These are phyloP conservation scores for Rhodotorula sp. DNA, from an alignment of 1,284 basidiomycete genomes.

Conservation along the genomic window DNA sequence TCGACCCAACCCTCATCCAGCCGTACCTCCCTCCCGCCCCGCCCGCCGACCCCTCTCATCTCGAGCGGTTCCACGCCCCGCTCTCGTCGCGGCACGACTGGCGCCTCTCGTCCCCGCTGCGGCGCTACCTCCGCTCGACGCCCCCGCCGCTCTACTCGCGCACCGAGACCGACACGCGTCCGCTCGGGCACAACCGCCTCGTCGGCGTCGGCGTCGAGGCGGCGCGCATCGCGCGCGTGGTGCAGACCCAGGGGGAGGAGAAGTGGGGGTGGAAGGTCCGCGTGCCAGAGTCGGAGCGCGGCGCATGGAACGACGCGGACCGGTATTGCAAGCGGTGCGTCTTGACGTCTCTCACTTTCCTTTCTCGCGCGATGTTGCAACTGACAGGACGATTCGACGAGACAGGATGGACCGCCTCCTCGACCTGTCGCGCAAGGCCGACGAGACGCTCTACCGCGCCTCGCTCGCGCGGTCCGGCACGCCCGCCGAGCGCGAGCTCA, in stretches of 20 bases:
- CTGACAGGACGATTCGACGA: neutral
- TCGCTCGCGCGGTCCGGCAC: constrained; percentile 21
- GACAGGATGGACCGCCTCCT: constrained; percentile 34
- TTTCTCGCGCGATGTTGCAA: neutral
- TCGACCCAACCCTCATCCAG: neutral
- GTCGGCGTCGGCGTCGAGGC: constrained; percentile 36
- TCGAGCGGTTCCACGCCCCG: neutral
- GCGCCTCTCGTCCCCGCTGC: constrained; percentile 39
- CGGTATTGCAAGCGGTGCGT: constrained; percentile 24
- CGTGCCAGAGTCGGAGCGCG: constrained; percentile 21
- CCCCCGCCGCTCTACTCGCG: constrained; percentile 20
- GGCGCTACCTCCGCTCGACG: constrained; percentile 4
- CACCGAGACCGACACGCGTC: constrained; percentile 15
- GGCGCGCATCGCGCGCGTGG: neutral
- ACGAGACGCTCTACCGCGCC: constrained; percentile 33
- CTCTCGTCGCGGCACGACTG: constrained; percentile 43
- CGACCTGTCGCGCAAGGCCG: constrained; percentile 18
- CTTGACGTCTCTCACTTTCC: neutral
- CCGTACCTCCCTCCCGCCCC: constrained; percentile 8
- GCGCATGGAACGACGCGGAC: constrained; percentile 23
- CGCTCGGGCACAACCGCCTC: constrained; percentile 36
- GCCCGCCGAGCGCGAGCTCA: constrained; percentile 23
- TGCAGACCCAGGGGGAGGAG: constrained; percentile 7
- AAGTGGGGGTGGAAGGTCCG: constrained; percentile 37
- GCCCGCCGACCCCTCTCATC: neutral